Evolutionary conservation across 2,329 filamentous ascomycete genomes (phyloP), one percentile per base, ranked within the genome.

Genomic region (Fragosphaeria purpurea): DNA sequence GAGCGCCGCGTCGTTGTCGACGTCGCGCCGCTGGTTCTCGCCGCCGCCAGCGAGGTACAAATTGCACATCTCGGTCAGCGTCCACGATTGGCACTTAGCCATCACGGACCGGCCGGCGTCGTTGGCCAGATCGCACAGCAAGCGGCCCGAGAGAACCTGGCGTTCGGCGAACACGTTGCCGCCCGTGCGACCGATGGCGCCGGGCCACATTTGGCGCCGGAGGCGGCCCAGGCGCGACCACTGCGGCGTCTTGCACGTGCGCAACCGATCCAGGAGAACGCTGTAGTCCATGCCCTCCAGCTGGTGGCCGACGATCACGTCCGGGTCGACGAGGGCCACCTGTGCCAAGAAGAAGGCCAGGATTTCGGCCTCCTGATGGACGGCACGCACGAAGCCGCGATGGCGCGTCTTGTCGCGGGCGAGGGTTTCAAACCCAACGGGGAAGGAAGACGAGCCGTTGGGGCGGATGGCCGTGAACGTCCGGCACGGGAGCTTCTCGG

Each of bases 271-370:
- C 32, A 98, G 73, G 9, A 98, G 73, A 51, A 96, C 83, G 58
- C 89, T 94, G 65, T 95, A 95, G 64, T 98, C 93, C 4, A 96
- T 89, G 60, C 95, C 93, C 65, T 98, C 93, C n/a, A 98, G 77
- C 61, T 95, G 86, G 65, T 98, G 91, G 10, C 93, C 93, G 58
- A 97, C 77, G 38, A 98, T 79, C 34, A 95, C 89, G 70, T 98
- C 93, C 0, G 93, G 93, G 61, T 98, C 93, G 54, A 86, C 83
- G 34, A 85, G 78, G 60, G 94, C 87, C 40, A 98, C 76, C 60
- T 96, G 83, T 3, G 90, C 90, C 55, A 98, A 71, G 65, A 98
- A 94, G 64, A 90, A 88, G 58, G 84, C 86, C 6, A 98, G 74
- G 38, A 98, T 79, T 53, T 93, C 87, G 35, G 82, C 78, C 63